Evolutionary conservation across 139 green algal species (phyloP).

Genomic region (Volvox africanus): DNA sequence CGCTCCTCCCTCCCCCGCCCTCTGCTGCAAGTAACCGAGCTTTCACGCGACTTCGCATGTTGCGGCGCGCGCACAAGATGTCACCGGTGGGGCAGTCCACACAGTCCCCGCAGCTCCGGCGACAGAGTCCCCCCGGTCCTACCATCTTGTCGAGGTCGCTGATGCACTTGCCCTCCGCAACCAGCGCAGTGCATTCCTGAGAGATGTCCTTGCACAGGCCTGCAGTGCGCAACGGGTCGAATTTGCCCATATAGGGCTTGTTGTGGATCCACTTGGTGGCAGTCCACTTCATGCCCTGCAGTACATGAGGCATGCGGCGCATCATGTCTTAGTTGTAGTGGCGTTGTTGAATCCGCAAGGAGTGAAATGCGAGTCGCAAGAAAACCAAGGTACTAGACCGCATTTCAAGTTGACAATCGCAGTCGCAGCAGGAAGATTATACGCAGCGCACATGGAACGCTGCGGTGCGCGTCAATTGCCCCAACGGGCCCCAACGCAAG

Average conservation of each 20-base stretch:
- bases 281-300: constrained; percentile 79
- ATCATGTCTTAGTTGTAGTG: too few species aligned
- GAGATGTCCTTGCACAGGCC: constrained; percentile 15
- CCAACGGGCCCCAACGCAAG: too few species aligned
- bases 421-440: too few species aligned
- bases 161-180: neutral
- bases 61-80: constrained; percentile 64
- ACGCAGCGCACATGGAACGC: too few species aligned
- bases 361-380: too few species aligned
- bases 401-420: too few species aligned
- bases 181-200: neutral
- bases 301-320: neutral
- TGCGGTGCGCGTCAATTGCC: too few species aligned
- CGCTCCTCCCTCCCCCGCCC: neutral
- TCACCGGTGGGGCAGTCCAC: constrained; percentile 57
- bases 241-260: constrained; percentile 43
- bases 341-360: too few species aligned
- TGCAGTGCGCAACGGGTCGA: constrained; percentile 39
- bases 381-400: too few species aligned
- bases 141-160: constrained; percentile 40
- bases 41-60: constrained; percentile 54
- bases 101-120: constrained; percentile 66
- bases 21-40: neutral
- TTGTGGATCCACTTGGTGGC: constrained; percentile 78
- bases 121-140: constrained; percentile 57